Percentiles rank a stretch among this genome's conserved stretches.
Conservation (phyloP, 305 asterid genomes). For the Fraxinus latifolia region DNA sequence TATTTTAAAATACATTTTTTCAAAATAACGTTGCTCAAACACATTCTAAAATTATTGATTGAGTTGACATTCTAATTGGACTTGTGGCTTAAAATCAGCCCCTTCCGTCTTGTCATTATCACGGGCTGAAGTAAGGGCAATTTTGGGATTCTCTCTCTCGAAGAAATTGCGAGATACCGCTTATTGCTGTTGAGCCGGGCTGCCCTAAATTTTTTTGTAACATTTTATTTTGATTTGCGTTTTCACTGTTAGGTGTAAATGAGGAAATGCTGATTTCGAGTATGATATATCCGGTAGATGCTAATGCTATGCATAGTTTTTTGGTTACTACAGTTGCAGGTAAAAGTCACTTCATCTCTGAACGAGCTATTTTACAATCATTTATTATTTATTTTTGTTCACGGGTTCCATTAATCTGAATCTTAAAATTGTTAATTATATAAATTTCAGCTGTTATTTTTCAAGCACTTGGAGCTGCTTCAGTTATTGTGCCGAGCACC, state of each 20-base stretch:
- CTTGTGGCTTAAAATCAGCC: not conserved
- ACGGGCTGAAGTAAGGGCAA: not conserved
- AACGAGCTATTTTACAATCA: not conserved
- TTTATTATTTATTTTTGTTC: not conserved
- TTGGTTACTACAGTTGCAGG: constrained; percentile 48
- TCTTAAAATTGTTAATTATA: not conserved
- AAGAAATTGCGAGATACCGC: not conserved
- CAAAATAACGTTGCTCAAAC: too few relatives aligned
- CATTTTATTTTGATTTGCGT: not conserved
- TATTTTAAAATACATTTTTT: too few relatives aligned
- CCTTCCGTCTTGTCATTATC: not conserved
- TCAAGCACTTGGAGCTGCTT: constrained; percentile 49
- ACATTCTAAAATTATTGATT: too few relatives aligned
- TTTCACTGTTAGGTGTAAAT: not conserved
- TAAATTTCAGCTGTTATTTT: constrained; percentile 47
- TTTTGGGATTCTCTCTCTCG: not conserved
- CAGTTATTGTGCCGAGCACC: constrained; percentile 72
- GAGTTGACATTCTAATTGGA: too few relatives aligned
- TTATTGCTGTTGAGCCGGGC: not conserved
- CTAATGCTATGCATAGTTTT: constrained; percentile 28
- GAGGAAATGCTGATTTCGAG: constrained; percentile 30
- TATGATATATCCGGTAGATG: constrained; percentile 4
- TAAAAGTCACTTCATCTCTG: constrained; percentile 13
- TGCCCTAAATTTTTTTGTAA: not conserved
- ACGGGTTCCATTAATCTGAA: not conserved